These are phyloP conservation scores for Combretum micranthum DNA, from an alignment of 345 rosid genomes.

Conservation along the genomic window DNA sequence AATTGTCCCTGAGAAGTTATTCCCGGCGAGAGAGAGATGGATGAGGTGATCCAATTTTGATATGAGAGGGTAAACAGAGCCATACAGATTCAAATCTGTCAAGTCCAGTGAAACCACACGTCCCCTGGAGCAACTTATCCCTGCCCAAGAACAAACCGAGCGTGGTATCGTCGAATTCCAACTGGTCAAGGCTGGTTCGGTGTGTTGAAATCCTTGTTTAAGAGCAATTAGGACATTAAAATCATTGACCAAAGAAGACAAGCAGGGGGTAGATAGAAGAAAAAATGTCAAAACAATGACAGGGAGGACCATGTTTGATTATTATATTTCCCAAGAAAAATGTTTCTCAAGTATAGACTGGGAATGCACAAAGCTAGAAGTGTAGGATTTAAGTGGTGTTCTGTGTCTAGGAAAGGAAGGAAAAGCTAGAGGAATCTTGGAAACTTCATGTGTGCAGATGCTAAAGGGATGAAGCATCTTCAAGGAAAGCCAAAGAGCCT, in stretches of 20 bases:
- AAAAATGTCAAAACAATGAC: constrained; percentile 36
- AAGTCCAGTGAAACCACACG: constrained; percentile 51
- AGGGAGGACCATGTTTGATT: constrained; percentile 38
- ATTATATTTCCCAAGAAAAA: background rate
- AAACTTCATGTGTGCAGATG: constrained; percentile 33
- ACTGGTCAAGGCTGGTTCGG: constrained; percentile 34
- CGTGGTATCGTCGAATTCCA: constrained; percentile 44
- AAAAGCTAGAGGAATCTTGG: constrained; percentile 48
- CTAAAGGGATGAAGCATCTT: constrained; percentile 44
- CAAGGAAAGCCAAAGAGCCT: constrained; percentile 27
- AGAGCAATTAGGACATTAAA: constrained; percentile 34
- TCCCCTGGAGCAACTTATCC: constrained; percentile 35
- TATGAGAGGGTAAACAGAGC: constrained; percentile 38
- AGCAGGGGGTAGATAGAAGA: constrained; percentile 16
- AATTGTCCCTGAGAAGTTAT: constrained; percentile 47
- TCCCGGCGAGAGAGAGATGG: constrained; percentile 53
- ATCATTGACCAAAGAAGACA: constrained; percentile 37
- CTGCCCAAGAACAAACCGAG: constrained; percentile 60
- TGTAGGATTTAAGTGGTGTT: constrained; percentile 24
- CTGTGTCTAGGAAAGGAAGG: constrained; percentile 27
- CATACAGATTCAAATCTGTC: constrained; percentile 41
- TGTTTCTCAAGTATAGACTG: constrained; percentile 23
- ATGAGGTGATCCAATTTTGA: constrained; percentile 34
- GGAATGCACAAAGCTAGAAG: constrained; percentile 31
- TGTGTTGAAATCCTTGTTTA: constrained; percentile 40